phyloP scores from a whole-genome alignment of 2,329 filamentous ascomycete species.

The Colletotrichum orchidophilum region DNA sequence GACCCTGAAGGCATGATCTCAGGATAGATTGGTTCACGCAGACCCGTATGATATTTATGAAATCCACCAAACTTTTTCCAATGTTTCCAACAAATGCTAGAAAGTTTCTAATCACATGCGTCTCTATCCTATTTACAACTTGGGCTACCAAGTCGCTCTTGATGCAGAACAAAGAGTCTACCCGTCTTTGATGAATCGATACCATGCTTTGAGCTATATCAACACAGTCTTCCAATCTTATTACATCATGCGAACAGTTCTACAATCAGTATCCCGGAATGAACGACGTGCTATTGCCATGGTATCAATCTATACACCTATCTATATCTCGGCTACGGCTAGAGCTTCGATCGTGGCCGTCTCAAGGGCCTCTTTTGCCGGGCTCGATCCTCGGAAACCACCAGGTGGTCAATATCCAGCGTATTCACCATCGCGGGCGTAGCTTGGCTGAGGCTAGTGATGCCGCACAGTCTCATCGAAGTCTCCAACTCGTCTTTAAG shows the following conservation, averaged over 20 bases:
- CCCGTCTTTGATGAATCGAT: too few relatives aligned
- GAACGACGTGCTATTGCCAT: too few relatives aligned
- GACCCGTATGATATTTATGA: not conserved
- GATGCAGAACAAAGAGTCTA: too few relatives aligned
- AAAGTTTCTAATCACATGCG: not conserved
- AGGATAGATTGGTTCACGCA: not conserved
- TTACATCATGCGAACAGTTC: not conserved
- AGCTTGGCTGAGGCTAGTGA: conserved; percentile 42
- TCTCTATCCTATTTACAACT: not conserved
- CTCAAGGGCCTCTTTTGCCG: not conserved
- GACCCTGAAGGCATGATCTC: conserved; percentile 11
- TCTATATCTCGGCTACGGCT: not conserved
- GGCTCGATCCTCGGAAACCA: conserved; percentile 28
- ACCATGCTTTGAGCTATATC: too few relatives aligned
- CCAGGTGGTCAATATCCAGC: conserved; percentile 43
- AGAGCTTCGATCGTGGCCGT: not conserved
- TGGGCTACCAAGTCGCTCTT: too few relatives aligned
- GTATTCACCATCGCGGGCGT: conserved; percentile 43
- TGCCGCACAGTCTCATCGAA: conserved; percentile 41
- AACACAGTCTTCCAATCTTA: not conserved
- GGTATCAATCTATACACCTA: not conserved
- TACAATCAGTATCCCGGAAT: not conserved
- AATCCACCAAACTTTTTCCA: rapidly evolving
- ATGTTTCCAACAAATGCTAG: not conserved
- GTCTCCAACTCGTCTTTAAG: conserved; percentile 44